Conservation (phyloP, 306 rosid genomes). For the Cyclanthera cordifolia region DNA sequence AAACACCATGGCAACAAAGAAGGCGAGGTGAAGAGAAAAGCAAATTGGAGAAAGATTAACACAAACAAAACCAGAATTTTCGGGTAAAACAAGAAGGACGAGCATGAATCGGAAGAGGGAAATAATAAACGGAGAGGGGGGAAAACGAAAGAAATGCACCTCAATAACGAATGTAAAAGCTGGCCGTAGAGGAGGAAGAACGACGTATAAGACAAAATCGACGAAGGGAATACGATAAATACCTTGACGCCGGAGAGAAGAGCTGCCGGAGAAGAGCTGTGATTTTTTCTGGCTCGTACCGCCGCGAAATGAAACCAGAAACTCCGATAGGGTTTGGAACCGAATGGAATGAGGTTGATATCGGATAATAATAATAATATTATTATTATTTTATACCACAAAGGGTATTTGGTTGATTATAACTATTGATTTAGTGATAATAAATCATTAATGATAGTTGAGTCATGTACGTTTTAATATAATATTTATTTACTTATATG, state of each 20-base stretch:
- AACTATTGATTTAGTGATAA: too few species aligned
- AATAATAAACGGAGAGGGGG: neutral
- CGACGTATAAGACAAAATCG: neutral
- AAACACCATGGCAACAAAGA: neutral
- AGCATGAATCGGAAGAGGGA: neutral
- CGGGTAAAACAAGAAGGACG: neutral
- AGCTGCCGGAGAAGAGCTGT: neutral
- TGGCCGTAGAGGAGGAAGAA: neutral
- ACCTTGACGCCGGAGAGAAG: neutral
- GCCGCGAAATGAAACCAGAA: neutral
- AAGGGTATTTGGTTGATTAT: too few species aligned
- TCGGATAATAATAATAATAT: too few species aligned
- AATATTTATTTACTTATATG: too few species aligned
- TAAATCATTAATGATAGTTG: too few species aligned
- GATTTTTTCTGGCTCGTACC: neutral
- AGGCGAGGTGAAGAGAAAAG: neutral
- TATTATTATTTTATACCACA: too few species aligned
- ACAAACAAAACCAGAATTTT: too few species aligned
- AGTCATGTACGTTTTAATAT: too few species aligned
- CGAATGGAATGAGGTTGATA: neutral
- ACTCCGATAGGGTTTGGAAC: slow-evolving; percentile 8
- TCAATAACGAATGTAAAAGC: neutral
- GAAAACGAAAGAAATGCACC: neutral
- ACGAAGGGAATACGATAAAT: neutral
- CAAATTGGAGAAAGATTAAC: neutral